Percentiles rank a stretch among this genome's conserved stretches.
phyloP scores from a whole-genome alignment of 1,284 basidiomycete species.

The Butyriboletus appendiculatus region DNA sequence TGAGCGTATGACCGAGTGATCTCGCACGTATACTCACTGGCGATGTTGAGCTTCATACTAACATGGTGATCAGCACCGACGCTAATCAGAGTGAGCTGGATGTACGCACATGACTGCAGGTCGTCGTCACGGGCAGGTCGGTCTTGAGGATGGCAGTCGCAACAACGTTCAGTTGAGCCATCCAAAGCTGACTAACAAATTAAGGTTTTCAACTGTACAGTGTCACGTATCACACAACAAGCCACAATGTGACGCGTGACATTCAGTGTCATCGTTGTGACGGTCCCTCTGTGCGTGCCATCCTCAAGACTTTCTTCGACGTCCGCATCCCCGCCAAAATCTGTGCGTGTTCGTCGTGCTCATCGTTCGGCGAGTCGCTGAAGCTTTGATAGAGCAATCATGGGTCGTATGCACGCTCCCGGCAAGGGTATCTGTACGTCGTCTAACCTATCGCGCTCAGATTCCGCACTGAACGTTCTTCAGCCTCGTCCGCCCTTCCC shows the following conservation, averaged over 20 bases:
- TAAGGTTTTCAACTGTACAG: constrained; percentile 50
- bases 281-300: constrained; percentile 31
- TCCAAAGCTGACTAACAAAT: constrained; percentile 30
- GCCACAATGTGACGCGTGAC: constrained; percentile 39
- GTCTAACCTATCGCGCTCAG: neutral
- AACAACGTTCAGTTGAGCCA: neutral
- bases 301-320: constrained; percentile 38
- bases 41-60: constrained; percentile 96
- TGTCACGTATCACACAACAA: constrained; percentile 35
- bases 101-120: constrained; percentile 30
- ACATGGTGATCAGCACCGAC: constrained; percentile 8
- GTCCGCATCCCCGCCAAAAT: constrained; percentile 33
- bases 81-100: neutral
- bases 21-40: constrained; percentile 61
- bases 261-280: constrained; percentile 12
- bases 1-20: constrained; percentile 14
- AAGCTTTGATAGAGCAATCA: constrained; percentile 43
- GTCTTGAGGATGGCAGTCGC: constrained; percentile 35
- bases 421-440: constrained; percentile 95
- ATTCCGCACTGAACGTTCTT: neutral
- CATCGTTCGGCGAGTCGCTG: neutral
- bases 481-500: constrained; percentile 95
- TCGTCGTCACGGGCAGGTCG: constrained; percentile 40
- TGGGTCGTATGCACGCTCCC: constrained; percentile 97
- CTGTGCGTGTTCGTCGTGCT: constrained; percentile 32